phyloP scores from a whole-genome alignment of 257 asterid species.

The Solanum clarkiae region DNA sequence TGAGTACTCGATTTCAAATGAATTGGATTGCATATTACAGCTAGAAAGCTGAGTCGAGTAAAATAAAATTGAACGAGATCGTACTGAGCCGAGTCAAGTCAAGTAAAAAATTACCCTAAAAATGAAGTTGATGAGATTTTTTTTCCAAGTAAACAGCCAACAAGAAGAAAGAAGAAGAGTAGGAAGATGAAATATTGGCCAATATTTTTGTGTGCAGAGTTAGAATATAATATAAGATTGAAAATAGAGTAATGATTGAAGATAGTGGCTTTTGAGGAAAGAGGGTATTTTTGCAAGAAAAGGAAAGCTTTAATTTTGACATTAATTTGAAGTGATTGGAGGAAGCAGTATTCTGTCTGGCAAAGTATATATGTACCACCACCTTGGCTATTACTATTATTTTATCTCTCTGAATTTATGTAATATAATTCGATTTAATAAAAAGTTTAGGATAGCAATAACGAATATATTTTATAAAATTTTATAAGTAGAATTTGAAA shows the following conservation, averaged over 20 bases:
- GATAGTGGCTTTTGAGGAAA: background rate
- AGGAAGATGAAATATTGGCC: background rate
- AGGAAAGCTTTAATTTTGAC: background rate
- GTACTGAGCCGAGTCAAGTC: background rate
- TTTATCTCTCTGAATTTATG: no score
- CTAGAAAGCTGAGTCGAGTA: rapidly evolving
- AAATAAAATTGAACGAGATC: background rate
- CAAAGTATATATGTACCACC: background rate
- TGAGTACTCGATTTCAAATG: no score
- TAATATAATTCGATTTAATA: no score
- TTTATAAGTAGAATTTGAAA: no score
- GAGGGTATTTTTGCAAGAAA: background rate
- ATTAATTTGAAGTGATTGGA: background rate
- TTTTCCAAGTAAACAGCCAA: background rate
- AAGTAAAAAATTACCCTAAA: background rate
- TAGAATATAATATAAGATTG: background rate
- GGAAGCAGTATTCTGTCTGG: background rate
- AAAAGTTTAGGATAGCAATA: no score
- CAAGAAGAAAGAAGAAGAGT: background rate
- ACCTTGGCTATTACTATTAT: background rate
- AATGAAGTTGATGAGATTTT: background rate
- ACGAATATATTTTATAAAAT: no score
- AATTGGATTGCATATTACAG: rapidly evolving
- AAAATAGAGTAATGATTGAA: background rate
- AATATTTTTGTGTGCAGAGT: background rate